Base-by-base conservation (phyloP, 192 early-diverging fungal species). In the Coemansia sp. region DNA sequence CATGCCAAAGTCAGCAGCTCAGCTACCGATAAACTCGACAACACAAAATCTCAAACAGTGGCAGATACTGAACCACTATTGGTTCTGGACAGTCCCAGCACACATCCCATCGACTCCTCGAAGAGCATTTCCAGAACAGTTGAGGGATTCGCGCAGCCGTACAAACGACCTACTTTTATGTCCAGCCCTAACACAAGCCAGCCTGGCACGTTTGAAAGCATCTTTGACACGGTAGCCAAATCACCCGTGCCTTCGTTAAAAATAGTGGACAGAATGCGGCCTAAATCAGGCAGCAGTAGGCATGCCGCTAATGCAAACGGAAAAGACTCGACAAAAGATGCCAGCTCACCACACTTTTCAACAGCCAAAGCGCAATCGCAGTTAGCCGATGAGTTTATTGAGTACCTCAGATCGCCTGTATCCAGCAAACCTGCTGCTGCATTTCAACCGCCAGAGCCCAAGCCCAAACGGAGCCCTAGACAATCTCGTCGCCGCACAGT, bases 231-330 rank as follows among this genome's bases (percentile, higher is more conserved):
- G 37, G 52, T 53, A 11, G 36, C 44, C 35, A 33, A 10, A n/a
- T 6, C n/a, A n/a, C 26, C 20, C 28, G 23, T 14, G 1, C 26
- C 38, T 36, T n/a, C 52, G 21, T 4, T 10, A 23, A 63, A 33
- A 14, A 38, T 63, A 6, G 54, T 63, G 13, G 61, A 63, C 8
- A 14, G 61, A 10, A 35, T 63, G 33, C 53, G 47, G 47, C 61
- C 61, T 21, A 61, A 45, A 23, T 3, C 31, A 13, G 18, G 51
- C 43, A 53, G 31, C 33, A 18, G 12, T n/a, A 14, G 5, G 9
- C 30, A 40, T 16, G 49, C 23, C 4, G 23, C 11, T 11, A 19
- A 12, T 12, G 10, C 10, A 7, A 13, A 2, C 1, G 26, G 20
- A 5, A 3, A 9, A 20, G 8, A 19, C 37, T 13, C 9, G 50